Base-by-base conservation (phyloP, 23 red algal genomes). In the Cyanidiococcus yangmingshanensis region DNA sequence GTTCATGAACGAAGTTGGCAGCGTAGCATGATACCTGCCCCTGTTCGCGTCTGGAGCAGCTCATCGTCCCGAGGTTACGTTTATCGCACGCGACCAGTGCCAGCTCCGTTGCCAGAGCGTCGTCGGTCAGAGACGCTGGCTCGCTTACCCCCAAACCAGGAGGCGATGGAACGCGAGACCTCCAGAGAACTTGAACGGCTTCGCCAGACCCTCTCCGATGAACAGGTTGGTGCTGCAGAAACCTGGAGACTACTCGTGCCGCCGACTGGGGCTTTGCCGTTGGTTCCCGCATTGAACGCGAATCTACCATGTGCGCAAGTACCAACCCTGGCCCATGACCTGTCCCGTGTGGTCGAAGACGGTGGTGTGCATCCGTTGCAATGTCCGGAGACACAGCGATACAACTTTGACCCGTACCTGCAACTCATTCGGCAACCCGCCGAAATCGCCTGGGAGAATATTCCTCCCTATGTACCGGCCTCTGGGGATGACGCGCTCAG, bases 401-500 rank as follows among this genome's bases (percentile, higher is more conserved):
- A 57, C 57, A 51, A 33, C 41, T 71, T 75, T 57, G 36, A 31
- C 25, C 41, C 74, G 1, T 38, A 30, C 54, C 25, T 38, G 59
- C 79, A 57, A 41, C 33, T 36, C 24, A 84, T 85, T 38, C 76
- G 58, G 15, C 82, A 85, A 40, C 85, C 85, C 36, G 41, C 76
- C 0, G 68, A 84, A 18, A 94, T 94, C 74, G 84, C 78, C 32
- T 94, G 84, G 90, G 39, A 71, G 68, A 76, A 68, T 39, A 85
- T 95, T 37, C 87, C 87, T 2, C 75, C 37, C 26, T 89, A 89
- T 50, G 37, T 86, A 37, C 82, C 85, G 12, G 90, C 90, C 3
- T 77, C 84, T 0, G 38, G 82, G 32, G 90, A 95, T 75, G 38
- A 59, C 31, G 68, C 80, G 30, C 82, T 95, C 12, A 80, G 81